Percentiles rank a stretch among this genome's conserved stretches.
Conservation (phyloP, 2,329 filamentous ascomycete genomes). For the Cercospora berteroae region DNA sequence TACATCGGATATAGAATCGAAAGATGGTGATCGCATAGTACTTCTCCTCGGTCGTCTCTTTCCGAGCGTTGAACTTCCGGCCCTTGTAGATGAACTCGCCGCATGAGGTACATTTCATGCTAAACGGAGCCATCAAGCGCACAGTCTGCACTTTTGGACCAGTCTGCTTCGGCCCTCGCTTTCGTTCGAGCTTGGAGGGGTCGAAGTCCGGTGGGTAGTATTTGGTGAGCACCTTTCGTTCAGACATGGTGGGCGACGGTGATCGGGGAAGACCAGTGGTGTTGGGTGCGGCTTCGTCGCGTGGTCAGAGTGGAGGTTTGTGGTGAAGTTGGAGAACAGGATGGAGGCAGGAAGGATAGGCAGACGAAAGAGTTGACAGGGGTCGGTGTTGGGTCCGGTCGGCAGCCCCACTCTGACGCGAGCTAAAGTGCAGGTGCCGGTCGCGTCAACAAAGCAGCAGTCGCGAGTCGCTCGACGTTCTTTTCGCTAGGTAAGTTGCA, state of each 20-base stretch:
- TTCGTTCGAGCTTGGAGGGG: constrained; percentile 68
- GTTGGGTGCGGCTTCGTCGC: background rate
- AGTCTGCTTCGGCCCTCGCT: constrained; percentile 65
- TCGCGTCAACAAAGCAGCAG: constrained; percentile 7
- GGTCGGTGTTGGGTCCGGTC: background rate
- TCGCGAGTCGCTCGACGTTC: background rate
- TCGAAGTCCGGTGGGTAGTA: constrained; percentile 82
- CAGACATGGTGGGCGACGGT: constrained; percentile 62
- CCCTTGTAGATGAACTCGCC: constrained; percentile 89
- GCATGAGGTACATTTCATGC: constrained; percentile 68
- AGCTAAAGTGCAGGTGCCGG: constrained; percentile 1
- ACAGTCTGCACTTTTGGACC: constrained; percentile 84
- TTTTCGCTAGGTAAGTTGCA: constrained; percentile 15
- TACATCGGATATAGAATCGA: constrained; percentile 81
- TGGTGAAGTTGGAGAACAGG: background rate
- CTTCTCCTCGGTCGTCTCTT: constrained; percentile 86
- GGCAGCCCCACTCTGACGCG: background rate
- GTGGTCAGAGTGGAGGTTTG: background rate
- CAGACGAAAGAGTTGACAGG: background rate
- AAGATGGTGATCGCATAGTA: constrained; percentile 87
- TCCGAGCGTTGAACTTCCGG: constrained; percentile 91
- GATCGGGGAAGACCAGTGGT: background rate
- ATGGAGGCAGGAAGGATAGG: constrained; percentile 1
- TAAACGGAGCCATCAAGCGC: constrained; percentile 85
- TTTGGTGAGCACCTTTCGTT: constrained; percentile 74